phyloP scores from a whole-genome alignment of 257 asterid species.

The Capsicum rhomboideum region DNA sequence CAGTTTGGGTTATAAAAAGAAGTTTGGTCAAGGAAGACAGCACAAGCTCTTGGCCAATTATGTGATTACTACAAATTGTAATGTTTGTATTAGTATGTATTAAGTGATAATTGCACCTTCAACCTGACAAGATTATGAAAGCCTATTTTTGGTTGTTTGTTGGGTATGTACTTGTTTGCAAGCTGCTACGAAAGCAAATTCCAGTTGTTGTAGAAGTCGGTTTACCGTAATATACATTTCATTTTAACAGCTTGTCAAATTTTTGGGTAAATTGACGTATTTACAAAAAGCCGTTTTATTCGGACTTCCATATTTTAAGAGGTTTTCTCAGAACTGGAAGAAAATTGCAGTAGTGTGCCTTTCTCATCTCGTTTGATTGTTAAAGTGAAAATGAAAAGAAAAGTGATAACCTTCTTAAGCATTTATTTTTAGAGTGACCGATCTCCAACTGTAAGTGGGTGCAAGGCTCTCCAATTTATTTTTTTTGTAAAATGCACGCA shows the following conservation, averaged over 20 bases:
- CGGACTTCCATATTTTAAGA: background rate
- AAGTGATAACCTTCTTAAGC: background rate
- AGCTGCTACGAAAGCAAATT: background rate
- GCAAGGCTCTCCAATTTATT: too few relatives aligned
- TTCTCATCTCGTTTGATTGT: background rate
- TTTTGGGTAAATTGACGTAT: background rate
- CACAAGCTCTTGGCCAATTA: background rate
- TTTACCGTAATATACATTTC: background rate
- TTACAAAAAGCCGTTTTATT: background rate
- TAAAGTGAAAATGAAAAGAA: background rate
- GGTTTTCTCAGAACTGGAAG: background rate
- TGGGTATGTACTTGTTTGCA: background rate
- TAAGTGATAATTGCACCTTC: background rate
- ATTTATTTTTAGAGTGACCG: background rate
- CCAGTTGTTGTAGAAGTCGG: background rate
- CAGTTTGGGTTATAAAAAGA: background rate
- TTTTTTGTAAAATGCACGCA: background rate
- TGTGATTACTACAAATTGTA: background rate
- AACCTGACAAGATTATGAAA: background rate
- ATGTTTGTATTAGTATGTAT: background rate
- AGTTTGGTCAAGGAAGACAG: background rate
- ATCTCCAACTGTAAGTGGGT: background rate
- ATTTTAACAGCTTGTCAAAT: background rate
- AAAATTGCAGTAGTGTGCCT: background rate
- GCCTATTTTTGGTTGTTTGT: background rate